Conservation (phyloP, 2,329 filamentous ascomycete species). For the Sporothrix variecibatus region DNA sequence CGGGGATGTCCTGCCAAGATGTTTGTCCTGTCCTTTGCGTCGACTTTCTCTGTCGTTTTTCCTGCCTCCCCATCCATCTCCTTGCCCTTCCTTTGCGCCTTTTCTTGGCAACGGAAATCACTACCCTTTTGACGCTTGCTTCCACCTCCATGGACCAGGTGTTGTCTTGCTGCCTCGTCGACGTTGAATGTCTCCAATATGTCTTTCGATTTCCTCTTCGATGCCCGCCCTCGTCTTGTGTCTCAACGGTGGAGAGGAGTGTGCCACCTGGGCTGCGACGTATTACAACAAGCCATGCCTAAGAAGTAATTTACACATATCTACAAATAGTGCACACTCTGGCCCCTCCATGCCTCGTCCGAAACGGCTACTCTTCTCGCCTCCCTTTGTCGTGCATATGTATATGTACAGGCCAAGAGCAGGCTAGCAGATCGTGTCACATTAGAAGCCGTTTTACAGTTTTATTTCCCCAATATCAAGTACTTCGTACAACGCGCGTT, state of each 20-base stretch:
- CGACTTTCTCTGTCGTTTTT: background rate
- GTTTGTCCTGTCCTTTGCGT: background rate
- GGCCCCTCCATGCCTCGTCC: background rate
- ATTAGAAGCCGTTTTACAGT: background rate
- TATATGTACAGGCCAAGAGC: background rate
- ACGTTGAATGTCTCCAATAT: background rate
- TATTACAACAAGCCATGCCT: background rate
- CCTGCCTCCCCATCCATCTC: background rate
- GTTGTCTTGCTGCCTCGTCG: background rate
- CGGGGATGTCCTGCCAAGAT: background rate
- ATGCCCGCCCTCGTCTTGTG: background rate
- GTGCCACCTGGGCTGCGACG: background rate
- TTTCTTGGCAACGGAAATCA: background rate
- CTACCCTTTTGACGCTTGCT: background rate
- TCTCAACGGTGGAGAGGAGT: background rate
- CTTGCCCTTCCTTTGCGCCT: background rate
- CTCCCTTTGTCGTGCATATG: conserved; percentile 19
- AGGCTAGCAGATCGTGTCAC: background rate
- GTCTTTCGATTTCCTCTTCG: background rate
- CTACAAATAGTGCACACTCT: background rate
- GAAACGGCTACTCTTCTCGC: background rate
- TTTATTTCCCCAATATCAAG: background rate
- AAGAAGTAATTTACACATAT: too few species aligned
- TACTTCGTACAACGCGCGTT: background rate
- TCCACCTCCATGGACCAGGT: background rate